A percentile compares a stretch with the other conserved stretches of the same genome.
These are phyloP conservation scores for Boehmeria nivea DNA, from an alignment of 306 rosid genomes.

Conservation along the genomic window DNA sequence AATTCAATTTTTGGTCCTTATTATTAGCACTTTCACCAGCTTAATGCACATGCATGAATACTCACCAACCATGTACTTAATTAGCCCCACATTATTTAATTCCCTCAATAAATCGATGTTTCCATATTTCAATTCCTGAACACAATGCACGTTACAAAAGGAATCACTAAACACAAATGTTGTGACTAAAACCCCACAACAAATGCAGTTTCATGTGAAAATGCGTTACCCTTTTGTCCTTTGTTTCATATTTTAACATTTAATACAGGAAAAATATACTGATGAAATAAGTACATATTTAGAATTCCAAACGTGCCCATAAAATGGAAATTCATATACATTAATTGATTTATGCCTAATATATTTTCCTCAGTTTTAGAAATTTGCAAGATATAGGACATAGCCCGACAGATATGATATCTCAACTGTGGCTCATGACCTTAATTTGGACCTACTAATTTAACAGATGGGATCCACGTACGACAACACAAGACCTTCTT, in stretches of 20 bases:
- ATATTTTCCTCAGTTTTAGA: too few species aligned
- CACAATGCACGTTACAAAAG: too few species aligned
- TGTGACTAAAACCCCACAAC: background rate
- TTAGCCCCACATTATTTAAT: too few species aligned
- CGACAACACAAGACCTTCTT: background rate
- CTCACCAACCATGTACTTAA: background rate
- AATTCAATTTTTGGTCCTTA: conserved; percentile 5
- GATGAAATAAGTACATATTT: background rate
- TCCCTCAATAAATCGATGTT: too few species aligned
- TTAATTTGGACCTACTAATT: conserved; percentile 21
- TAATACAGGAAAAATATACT: background rate
- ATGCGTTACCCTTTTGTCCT: background rate
- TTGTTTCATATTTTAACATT: too few species aligned
- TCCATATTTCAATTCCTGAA: background rate
- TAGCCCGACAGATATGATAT: conserved; percentile 9
- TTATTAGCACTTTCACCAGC: background rate
- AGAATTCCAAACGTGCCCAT: background rate
- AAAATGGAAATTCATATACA: too few species aligned
- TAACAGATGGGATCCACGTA: conserved; percentile 9
- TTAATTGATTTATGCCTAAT: too few species aligned
- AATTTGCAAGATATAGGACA: too few species aligned
- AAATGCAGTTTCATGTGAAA: background rate
- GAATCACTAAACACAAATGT: too few species aligned
- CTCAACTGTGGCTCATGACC: conserved; percentile 13
- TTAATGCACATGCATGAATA: conserved; percentile 7